Evolutionary conservation across 2,329 filamentous ascomycete genomes (phyloP), one percentile per base, ranked within the genome.

Genomic region (Hymenotorrendiella dingleyae): DNA sequence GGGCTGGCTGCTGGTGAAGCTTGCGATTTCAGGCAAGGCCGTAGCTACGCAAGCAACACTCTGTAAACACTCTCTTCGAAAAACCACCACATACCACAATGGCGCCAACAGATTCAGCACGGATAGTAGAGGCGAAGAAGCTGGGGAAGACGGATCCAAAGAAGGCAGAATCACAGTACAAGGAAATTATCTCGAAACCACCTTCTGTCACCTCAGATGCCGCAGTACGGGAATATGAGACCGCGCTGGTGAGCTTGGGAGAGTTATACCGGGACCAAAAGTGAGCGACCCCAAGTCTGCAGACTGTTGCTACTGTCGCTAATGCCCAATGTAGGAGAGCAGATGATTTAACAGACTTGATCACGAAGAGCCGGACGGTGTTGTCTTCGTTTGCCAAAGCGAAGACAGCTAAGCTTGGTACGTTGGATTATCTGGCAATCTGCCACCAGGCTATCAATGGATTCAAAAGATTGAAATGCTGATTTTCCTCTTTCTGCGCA

Each of bases 301-400:
- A 38, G 16, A 19, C 8, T 14, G n/a, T n/a, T n/a, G 6, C 39
- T 22, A 44, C 9, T 40, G 29, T 40, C 28, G 16, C 47, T 52
- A 45, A 62, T 67, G 42, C 68, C 51, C 39, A 27, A 29, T 34
- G 56, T 50, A 89, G 84, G 68, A 86, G 86, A 64, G 73, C 83
- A 57, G 74, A 93, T 62, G 86, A 94, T 60, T 80, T 98, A 47
- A 87, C 94, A 50, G 82, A 89, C 58, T 77, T 98, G 54, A 84
- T 98, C 59, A 90, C 84, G 62, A 86, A 87, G 65, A 95, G 89
- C 67, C 81, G 91, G 62, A 85, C 86, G 53, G 86, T 93, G 33
- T 81, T 98, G 53, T 96, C 91, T 45, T 93, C 87, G 52, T 97
- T 98, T 66, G 93, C 93, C 53, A 96, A 97, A 74, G 93, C 94